phyloP scores from a whole-genome alignment of 352 stramenopile species.

The Globisporangium camurandrum region DNA sequence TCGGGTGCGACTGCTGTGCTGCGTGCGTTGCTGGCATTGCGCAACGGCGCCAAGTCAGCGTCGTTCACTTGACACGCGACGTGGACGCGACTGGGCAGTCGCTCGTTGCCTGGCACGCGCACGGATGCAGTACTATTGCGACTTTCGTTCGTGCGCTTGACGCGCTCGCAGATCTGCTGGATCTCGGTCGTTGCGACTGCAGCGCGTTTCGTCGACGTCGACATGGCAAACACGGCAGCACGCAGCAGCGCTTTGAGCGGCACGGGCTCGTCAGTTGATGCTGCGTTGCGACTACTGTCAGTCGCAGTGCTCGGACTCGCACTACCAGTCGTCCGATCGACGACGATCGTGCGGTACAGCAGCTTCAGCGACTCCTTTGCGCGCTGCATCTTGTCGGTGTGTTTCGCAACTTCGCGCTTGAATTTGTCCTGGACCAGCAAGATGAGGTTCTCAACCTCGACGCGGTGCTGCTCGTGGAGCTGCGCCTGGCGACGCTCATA shows the following conservation, averaged over 20 bases:
- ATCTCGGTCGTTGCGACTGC: slow-evolving; percentile 28
- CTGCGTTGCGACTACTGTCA: not conserved
- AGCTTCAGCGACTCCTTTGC: slow-evolving; percentile 58
- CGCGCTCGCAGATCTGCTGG: slow-evolving; percentile 29
- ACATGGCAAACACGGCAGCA: slow-evolving; percentile 62
- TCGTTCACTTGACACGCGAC: slow-evolving; percentile 33
- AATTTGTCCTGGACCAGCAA: slow-evolving; percentile 56
- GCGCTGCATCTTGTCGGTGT: slow-evolving; percentile 35
- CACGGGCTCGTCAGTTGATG: slow-evolving; percentile 21
- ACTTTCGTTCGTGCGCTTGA: slow-evolving; percentile 10
- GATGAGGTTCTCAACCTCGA: slow-evolving; percentile 60
- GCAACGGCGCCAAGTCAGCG: slow-evolving; percentile 22
- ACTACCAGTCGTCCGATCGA: slow-evolving; percentile 1
- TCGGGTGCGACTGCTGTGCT: slow-evolving; percentile 20
- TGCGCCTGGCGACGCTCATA: slow-evolving; percentile 50
- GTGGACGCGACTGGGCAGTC: slow-evolving; percentile 22
- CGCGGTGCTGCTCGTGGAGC: slow-evolving; percentile 42
- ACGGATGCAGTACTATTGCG: no score
- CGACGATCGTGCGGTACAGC: slow-evolving; percentile 43
- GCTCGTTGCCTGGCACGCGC: not conserved
- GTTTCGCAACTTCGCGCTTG: slow-evolving; percentile 41
- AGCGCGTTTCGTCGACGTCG: slow-evolving; percentile 41
- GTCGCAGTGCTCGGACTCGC: not conserved
- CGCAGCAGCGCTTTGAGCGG: slow-evolving; percentile 50
- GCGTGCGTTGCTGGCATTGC: slow-evolving; percentile 18